These are phyloP conservation scores for Boletus patriciae DNA, from an alignment of 768 basidiomycete genomes.

Conservation along the genomic window DNA sequence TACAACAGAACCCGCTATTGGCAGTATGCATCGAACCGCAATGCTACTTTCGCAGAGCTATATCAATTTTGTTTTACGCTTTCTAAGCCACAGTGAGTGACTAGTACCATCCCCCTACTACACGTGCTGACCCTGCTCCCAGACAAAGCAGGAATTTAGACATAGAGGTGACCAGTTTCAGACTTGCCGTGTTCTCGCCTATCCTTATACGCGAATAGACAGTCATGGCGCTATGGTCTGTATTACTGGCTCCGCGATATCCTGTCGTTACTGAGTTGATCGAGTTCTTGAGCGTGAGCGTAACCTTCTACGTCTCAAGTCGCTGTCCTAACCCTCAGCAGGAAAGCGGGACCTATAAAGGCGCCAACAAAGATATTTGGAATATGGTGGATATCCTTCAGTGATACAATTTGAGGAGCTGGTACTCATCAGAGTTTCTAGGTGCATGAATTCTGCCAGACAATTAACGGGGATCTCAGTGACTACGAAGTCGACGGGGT, in stretches of 20 bases:
- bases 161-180: slow-evolving; percentile 62
- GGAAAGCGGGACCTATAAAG: slow-evolving; percentile 63
- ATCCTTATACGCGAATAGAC: slow-evolving; percentile 43
- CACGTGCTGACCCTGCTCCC: slow-evolving; percentile 4
- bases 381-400: slow-evolving; percentile 57
- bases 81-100: slow-evolving; percentile 68
- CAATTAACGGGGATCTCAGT: slow-evolving; percentile 55
- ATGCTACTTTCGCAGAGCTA: slow-evolving; percentile 58
- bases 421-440: slow-evolving; percentile 27
- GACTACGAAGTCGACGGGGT: slow-evolving; percentile 80
- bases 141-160: slow-evolving; percentile 77
- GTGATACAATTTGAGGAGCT: neutral
- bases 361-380: slow-evolving; percentile 85
- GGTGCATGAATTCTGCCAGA: slow-evolving; percentile 76
- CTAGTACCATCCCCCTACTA: neutral
- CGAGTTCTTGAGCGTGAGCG: slow-evolving; percentile 61
- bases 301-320: neutral
- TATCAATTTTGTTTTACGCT: slow-evolving; percentile 72
- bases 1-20: slow-evolving; percentile 59
- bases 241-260: slow-evolving; percentile 65
- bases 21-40: slow-evolving; percentile 47
- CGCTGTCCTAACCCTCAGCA: slow-evolving; percentile 9
- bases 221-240: slow-evolving; percentile 73
- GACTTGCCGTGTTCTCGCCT: neutral
- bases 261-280: slow-evolving; percentile 64